Evolutionary conservation across 768 basidiomycete species (phyloP).

Genomic region (Phaeotremella skinneri): DNA sequence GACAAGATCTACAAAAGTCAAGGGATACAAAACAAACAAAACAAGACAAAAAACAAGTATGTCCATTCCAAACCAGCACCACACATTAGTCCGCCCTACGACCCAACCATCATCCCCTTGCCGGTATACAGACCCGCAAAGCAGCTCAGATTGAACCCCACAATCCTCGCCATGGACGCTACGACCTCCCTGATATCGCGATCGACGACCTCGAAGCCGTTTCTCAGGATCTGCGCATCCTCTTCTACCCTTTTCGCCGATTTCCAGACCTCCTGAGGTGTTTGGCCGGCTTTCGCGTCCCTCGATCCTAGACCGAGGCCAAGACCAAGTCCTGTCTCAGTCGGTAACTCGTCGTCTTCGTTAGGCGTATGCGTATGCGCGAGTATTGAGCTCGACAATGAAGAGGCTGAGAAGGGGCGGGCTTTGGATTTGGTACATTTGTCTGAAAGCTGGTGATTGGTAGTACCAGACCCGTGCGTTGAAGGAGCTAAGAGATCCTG

Average conservation of each 20-base stretch:
- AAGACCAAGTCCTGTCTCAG: too few relatives aligned
- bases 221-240: conserved; percentile 6
- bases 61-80: too few relatives aligned
- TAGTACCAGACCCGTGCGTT: not conserved
- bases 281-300: not conserved
- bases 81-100: too few relatives aligned
- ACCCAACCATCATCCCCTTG: conserved; percentile 37
- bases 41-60: too few relatives aligned
- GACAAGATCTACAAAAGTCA: too few relatives aligned
- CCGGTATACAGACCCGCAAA: conserved; percentile 31
- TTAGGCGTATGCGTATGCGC: too few relatives aligned
- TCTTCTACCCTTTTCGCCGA: conserved; percentile 6
- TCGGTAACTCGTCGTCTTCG: too few relatives aligned
- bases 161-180: conserved; percentile 30
- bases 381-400: too few relatives aligned
- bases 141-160: conserved; percentile 35
- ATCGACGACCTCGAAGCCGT: conserved; percentile 15
- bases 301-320: conserved; percentile 3
- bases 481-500: not conserved
- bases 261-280: conserved; percentile 1
- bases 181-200: conserved; percentile 24
- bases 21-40: too few relatives aligned
- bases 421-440: too few relatives aligned
- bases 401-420: too few relatives aligned
- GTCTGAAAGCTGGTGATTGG: too few relatives aligned